These are phyloP conservation scores for Talaromyces atroroseus DNA, from an alignment of 2,329 filamentous ascomycete genomes.

Conservation along the genomic window DNA sequence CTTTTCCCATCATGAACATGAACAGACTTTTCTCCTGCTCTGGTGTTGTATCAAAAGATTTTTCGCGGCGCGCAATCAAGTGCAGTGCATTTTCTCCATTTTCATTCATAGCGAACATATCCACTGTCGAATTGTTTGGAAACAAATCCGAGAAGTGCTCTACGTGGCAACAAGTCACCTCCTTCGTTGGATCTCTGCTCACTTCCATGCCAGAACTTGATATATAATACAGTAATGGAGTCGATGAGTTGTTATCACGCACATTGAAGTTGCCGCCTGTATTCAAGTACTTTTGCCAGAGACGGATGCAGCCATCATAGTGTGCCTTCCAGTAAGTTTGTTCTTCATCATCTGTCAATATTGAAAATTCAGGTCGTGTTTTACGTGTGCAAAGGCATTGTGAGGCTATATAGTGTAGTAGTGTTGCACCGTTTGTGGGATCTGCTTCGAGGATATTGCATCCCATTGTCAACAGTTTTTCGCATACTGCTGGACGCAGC, in stretches of 20 bases:
- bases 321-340: background rate
- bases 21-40: background rate
- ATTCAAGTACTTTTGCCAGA: background rate
- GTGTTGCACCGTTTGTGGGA: background rate
- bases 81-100: background rate
- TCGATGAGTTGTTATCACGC: background rate
- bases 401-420: background rate
- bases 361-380: too few species aligned
- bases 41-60: background rate
- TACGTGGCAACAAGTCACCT: background rate
- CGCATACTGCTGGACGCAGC: background rate
- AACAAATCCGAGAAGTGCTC: background rate
- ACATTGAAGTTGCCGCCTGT: background rate
- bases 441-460: background rate
- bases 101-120: background rate
- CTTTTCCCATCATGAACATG: background rate
- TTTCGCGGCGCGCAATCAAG: background rate
- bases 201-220: background rate
- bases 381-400: background rate
- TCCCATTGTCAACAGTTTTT: background rate
- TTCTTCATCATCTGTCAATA: too few species aligned
- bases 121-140: background rate
- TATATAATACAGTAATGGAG: background rate
- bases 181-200: too few species aligned
- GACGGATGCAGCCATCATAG: background rate